Evolutionary conservation across 768 basidiomycete species (phyloP).

Genomic region (Butyriboletus loyo): DNA sequence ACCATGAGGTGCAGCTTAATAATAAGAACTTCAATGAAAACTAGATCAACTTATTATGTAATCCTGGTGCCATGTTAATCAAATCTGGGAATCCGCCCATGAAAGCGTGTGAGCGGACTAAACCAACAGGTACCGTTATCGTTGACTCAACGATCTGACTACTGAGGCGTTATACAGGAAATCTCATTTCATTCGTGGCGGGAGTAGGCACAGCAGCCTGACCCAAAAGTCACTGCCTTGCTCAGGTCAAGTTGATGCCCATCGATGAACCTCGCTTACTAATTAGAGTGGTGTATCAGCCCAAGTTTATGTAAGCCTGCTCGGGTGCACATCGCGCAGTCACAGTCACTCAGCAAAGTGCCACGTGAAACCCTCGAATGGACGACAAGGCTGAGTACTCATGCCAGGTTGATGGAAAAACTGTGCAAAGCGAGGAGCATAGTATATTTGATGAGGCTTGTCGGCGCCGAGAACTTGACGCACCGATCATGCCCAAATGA

Average conservation of each 20-base stretch:
- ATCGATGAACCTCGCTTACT: too few species aligned
- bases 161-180: neutral
- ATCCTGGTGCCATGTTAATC: too few species aligned
- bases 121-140: too few species aligned
- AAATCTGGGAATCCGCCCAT: neutral
- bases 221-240: neutral
- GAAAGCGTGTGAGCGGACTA: slow-evolving; percentile 4
- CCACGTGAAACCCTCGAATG: too few species aligned
- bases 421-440: neutral
- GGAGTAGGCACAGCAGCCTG: neutral
- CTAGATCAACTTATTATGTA: too few species aligned
- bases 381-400: neutral
- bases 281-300: too few species aligned
- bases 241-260: neutral
- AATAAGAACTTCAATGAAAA: too few species aligned
- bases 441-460: neutral
- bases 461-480: neutral
- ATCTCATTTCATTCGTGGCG: neutral
- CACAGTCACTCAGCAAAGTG: too few species aligned
- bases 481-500: neutral
- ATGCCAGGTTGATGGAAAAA: neutral
- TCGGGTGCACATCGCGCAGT: too few species aligned
- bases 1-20: too few species aligned
- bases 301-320: too few species aligned
- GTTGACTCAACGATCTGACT: too few species aligned